A percentile compares a stretch with the other conserved stretches of the same genome.
These are phyloP conservation scores for Hippophae rhamnoides DNA, from an alignment of 306 rosid genomes.

Conservation along the genomic window DNA sequence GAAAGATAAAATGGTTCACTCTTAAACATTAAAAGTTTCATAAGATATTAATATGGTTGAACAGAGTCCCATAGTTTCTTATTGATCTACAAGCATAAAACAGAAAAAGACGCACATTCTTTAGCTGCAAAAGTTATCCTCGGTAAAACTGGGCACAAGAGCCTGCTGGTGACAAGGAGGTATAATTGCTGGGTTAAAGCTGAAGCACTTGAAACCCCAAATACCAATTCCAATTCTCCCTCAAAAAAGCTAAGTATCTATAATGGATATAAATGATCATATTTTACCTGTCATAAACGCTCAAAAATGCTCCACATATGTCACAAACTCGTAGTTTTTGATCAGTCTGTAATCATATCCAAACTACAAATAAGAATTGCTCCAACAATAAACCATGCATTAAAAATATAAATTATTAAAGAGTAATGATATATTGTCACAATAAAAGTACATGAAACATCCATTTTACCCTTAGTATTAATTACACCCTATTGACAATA, in stretches of 20 bases:
- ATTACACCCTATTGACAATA: too few species aligned
- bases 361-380: constrained; percentile 17
- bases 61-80: constrained; percentile 41
- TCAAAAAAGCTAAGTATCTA: constrained; percentile 28
- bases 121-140: constrained; percentile 99
- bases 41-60: constrained; percentile 18
- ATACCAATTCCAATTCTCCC: constrained; percentile 52
- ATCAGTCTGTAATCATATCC: constrained; percentile 72
- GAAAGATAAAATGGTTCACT: constrained; percentile 27
- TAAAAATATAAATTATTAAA: background rate
- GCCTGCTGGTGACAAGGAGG: constrained; percentile 99
- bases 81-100: constrained; percentile 79
- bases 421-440: background rate
- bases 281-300: constrained; percentile 94
- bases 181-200: constrained; percentile 93
- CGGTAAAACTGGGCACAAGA: constrained; percentile 99
- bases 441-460: too few species aligned
- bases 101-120: constrained; percentile 99
- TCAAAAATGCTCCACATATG: constrained; percentile 97
- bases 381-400: constrained; percentile 1
- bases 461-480: too few species aligned
- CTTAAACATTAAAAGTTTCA: constrained; percentile 17
- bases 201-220: constrained; percentile 91
- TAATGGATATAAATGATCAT: constrained; percentile 5
- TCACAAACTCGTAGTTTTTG: constrained; percentile 98